Evolutionary conservation across 2,329 filamentous ascomycete genomes (phyloP).

Genomic region (Verticillium klebahnii): DNA sequence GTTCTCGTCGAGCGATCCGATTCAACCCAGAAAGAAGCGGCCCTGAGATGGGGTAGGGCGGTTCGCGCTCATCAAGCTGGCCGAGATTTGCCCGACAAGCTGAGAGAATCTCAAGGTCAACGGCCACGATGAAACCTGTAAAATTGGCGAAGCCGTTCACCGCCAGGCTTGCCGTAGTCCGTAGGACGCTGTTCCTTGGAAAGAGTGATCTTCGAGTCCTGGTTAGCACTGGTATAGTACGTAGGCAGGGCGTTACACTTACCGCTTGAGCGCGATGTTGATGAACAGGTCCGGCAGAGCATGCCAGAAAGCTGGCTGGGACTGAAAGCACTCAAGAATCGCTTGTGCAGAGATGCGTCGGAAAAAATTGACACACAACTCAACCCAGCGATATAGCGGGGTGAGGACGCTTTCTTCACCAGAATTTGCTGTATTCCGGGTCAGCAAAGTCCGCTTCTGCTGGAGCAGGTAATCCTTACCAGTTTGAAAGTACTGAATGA

Average conservation of each 20-base stretch:
- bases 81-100: neutral
- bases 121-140: neutral
- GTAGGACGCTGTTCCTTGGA: neutral
- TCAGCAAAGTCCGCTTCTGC: neutral
- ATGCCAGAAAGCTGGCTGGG: slow-evolving; percentile 46
- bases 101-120: neutral
- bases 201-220: neutral
- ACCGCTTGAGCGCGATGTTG: slow-evolving; percentile 22
- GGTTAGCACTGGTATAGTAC: neutral
- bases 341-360: neutral
- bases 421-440: neutral
- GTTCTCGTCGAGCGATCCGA: slow-evolving; percentile 16
- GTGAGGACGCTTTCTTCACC: neutral
- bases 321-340: neutral
- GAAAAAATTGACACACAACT: neutral
- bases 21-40: slow-evolving; percentile 42
- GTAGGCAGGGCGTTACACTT: neutral
- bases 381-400: neutral
- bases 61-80: slow-evolving; percentile 21
- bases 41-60: slow-evolving; percentile 36
- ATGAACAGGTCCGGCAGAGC: slow-evolving; percentile 46
- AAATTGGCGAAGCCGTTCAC: neutral
- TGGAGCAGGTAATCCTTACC: neutral
- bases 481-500: neutral
- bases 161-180: neutral